These are phyloP conservation scores for Lepidium aucheri DNA, from an alignment of 345 rosid genomes.

Conservation along the genomic window DNA sequence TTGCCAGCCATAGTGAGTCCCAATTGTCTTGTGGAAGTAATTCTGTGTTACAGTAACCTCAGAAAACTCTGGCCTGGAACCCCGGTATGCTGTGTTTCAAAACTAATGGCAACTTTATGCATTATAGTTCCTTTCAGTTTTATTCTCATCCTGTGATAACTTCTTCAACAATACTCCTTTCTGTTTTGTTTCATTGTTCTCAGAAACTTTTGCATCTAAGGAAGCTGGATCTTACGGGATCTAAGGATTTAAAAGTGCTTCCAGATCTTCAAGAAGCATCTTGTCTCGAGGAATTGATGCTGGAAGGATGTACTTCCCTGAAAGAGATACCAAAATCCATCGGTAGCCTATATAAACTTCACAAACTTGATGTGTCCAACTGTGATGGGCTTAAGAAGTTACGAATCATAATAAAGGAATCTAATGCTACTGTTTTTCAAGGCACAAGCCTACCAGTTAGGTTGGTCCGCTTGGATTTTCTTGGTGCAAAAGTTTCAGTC, in stretches of 20 bases:
- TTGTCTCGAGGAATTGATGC: background rate
- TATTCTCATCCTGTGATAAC: too few species aligned
- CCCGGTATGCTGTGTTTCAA: background rate
- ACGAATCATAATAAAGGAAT: background rate
- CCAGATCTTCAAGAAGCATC: background rate
- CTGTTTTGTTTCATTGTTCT: background rate
- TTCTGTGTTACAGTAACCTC: background rate
- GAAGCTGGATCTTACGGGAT: background rate
- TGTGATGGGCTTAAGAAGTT: background rate
- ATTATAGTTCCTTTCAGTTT: too few species aligned
- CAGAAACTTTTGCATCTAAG: background rate
- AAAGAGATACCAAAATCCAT: background rate
- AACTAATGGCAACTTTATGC: too few species aligned
- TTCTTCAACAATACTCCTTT: background rate
- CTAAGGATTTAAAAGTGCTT: background rate
- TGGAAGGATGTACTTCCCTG: background rate
- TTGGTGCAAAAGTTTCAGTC: background rate
- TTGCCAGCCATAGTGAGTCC: background rate
- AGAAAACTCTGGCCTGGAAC: background rate
- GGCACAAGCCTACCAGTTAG: background rate
- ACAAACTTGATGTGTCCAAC: background rate
- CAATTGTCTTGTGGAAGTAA: background rate
- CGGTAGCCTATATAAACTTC: background rate
- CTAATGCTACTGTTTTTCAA: background rate
- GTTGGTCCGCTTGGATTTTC: background rate